Evolutionary conservation across 495 filamentous ascomycete species (phyloP).

Genomic region (Oidiodendron maius): DNA sequence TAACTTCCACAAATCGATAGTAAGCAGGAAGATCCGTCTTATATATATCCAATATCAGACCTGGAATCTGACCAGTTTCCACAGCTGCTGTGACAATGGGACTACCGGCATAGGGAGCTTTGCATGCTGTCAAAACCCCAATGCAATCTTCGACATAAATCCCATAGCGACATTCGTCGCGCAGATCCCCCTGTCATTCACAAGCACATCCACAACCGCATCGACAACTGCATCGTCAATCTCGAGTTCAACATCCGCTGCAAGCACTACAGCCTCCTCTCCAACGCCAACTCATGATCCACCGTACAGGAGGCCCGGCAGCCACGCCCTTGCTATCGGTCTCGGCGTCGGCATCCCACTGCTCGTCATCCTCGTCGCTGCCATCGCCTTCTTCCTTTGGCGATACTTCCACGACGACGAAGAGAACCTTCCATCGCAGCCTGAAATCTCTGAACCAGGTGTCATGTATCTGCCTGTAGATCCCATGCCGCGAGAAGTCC

Average conservation of each 20-base stretch:
- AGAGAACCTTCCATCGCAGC: background rate
- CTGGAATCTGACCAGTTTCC: background rate
- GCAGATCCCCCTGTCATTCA: constrained; percentile 3
- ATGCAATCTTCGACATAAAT: constrained; percentile 4
- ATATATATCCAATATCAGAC: background rate
- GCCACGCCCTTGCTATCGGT: constrained; percentile 4
- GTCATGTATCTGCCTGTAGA: background rate
- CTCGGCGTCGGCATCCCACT: constrained; percentile 7
- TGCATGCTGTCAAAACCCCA: constrained; percentile 8
- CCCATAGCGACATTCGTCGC: constrained; percentile 4
- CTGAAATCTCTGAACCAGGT: background rate
- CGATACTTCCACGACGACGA: background rate
- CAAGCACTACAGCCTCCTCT: background rate
- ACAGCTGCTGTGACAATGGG: constrained; percentile 16
- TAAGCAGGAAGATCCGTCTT: background rate
- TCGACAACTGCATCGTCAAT: constrained; percentile 1
- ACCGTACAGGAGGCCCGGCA: background rate
- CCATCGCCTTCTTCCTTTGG: constrained; percentile 5
- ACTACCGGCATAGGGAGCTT: constrained; percentile 8
- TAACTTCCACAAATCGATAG: constrained; percentile 15
- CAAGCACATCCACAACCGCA: constrained; percentile 1
- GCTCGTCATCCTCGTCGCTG: background rate
- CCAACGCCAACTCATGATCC: background rate
- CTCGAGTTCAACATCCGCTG: background rate
- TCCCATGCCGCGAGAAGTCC: background rate